A percentile compares a stretch with the other conserved stretches of the same genome.
These are phyloP conservation scores for Phialophora tarda DNA, from an alignment of 2,329 filamentous ascomycete species.

Conservation along the genomic window DNA sequence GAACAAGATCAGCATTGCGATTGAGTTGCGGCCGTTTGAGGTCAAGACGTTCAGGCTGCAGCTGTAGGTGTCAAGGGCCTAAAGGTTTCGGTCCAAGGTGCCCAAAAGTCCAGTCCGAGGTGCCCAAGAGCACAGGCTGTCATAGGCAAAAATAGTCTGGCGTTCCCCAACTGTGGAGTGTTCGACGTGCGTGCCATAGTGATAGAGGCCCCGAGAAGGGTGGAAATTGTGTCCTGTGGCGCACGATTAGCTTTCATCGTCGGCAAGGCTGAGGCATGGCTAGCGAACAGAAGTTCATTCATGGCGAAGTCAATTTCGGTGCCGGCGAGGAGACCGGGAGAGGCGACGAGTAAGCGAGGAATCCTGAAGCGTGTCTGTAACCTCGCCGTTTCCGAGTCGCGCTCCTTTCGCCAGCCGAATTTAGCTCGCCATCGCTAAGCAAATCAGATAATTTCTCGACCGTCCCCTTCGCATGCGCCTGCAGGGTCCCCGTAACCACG, in stretches of 20 bases:
- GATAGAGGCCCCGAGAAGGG: neutral
- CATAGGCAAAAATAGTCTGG: neutral
- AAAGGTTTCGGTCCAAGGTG: neutral
- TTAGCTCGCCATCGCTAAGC: conserved; percentile 18
- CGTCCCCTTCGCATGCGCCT: neutral
- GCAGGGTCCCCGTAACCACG: conserved; percentile 3
- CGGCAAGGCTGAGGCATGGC: conserved; percentile 11
- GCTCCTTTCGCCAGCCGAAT: conserved; percentile 3
- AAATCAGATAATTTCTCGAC: conserved; percentile 23
- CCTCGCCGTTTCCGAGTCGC: conserved; percentile 2
- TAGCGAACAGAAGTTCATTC: conserved; percentile 15
- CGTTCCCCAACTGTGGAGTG: neutral
- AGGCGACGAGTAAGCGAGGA: neutral
- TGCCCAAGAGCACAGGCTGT: neutral
- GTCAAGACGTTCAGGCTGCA: conserved; percentile 78
- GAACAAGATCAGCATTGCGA: conserved; percentile 55
- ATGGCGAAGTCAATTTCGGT: conserved; percentile 1
- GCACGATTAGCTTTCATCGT: neutral
- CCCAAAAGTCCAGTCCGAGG: neutral
- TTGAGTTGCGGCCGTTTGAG: conserved; percentile 79
- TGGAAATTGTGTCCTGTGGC: conserved; percentile 17
- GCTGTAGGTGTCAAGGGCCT: conserved; percentile 44
- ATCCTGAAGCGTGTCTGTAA: conserved; percentile 2
- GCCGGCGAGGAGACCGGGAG: neutral
- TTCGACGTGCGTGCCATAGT: neutral